Conservation (phyloP, 1,139 yeast species). For the Hemisphaericaspora lyxosophila region DNA sequence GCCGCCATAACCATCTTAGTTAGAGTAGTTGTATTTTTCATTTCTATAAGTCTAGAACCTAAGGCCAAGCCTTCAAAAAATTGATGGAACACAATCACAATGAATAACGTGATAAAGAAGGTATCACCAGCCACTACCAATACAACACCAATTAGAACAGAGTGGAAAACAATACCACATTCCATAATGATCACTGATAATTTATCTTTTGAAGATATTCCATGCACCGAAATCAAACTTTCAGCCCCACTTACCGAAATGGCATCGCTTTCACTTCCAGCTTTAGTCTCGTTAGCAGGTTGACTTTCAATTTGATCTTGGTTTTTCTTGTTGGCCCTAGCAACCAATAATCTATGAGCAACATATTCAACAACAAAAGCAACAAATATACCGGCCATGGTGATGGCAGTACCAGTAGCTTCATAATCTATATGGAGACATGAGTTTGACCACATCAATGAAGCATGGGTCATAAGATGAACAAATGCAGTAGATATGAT, state of each 20-base stretch:
- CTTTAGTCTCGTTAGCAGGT: conserved; percentile 5
- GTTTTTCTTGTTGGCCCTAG: conserved; percentile 7
- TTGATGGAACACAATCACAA: conserved; percentile 43
- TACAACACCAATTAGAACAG: conserved; percentile 41
- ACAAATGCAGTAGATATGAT: conserved; percentile 37
- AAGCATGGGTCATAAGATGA: conserved; percentile 34
- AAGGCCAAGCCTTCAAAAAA: conserved; percentile 44
- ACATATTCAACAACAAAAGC: conserved; percentile 33
- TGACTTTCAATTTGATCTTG: not conserved
- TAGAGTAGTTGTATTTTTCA: conserved; percentile 32
- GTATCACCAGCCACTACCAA: conserved; percentile 40
- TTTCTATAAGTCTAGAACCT: conserved; percentile 37
- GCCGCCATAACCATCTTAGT: conserved; percentile 26
- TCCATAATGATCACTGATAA: conserved; percentile 29
- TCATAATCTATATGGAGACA: conserved; percentile 27
- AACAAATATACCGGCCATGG: conserved; percentile 32
- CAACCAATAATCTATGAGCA: conserved; percentile 21
- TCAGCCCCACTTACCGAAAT: conserved; percentile 11
- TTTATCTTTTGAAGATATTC: conserved; percentile 12
- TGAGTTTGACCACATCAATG: conserved; percentile 26
- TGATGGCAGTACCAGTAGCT: conserved; percentile 31
- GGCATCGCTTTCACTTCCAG: conserved; percentile 3
- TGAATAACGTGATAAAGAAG: conserved; percentile 31
- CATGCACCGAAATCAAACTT: conserved; percentile 6
- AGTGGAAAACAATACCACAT: conserved; percentile 44